These are phyloP conservation scores for Alternaria postmessia DNA, from an alignment of 2,329 filamentous ascomycete species.

Conservation along the genomic window DNA sequence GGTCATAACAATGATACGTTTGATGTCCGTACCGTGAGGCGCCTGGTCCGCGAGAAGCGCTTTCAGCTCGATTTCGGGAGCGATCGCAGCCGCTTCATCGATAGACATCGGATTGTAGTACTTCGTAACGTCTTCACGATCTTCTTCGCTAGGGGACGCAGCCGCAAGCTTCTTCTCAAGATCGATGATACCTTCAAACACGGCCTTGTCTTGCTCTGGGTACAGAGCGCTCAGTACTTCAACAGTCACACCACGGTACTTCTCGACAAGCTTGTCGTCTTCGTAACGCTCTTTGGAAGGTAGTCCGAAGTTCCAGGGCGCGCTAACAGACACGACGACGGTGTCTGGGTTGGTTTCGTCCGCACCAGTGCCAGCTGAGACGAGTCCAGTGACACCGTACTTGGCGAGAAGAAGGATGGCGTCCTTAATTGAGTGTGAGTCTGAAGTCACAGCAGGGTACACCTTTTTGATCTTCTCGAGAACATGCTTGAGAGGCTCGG, in stretches of 20 bases:
- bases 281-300: constrained; percentile 50
- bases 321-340: constrained; percentile 59
- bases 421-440: constrained; percentile 48
- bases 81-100: constrained; percentile 62
- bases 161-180: constrained; percentile 70
- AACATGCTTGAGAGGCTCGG: constrained; percentile 64
- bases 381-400: constrained; percentile 52
- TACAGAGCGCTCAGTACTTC: constrained; percentile 32
- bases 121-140: constrained; percentile 69
- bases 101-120: constrained; percentile 71
- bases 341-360: constrained; percentile 65
- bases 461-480: constrained; percentile 59
- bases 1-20: constrained; percentile 66
- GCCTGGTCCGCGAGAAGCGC: constrained; percentile 62
- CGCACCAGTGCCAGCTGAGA: constrained; percentile 42
- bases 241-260: constrained; percentile 36
- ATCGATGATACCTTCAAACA: constrained; percentile 49
- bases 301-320: constrained; percentile 57
- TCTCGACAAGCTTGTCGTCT: constrained; percentile 44
- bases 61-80: constrained; percentile 65
- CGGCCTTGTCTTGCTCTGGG: constrained; percentile 43
- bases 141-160: constrained; percentile 65
- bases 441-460: constrained; percentile 20
- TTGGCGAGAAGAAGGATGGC: constrained; percentile 58
- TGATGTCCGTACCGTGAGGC: constrained; percentile 59